Base-by-base conservation (phyloP, 2,329 filamentous ascomycete species). In the Pseudopithomyces maydicus region DNA sequence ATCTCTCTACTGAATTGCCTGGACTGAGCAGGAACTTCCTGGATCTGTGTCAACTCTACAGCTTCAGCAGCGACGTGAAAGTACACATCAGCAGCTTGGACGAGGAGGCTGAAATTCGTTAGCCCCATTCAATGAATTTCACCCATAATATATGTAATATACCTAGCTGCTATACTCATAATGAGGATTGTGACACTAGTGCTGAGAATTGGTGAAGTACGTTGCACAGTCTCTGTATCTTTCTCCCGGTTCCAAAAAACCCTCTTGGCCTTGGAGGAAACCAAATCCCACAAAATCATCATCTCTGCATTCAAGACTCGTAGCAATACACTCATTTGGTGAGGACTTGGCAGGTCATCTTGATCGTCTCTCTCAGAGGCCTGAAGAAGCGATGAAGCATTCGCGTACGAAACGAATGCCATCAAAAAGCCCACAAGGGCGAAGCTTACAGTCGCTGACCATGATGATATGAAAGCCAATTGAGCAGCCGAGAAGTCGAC, bases 21-120 rank as follows among this genome's bases (percentile, higher is more conserved):
- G 3, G 39, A 11, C 17, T n/a, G 15, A 33, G 46, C 17, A 15
- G 39, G 22, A 26, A 48, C n/a, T 3, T 48, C 19, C 11, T 47
- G 35, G 19, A 56, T 20, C 44, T 63, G 54, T 22, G 57, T 39
- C 4, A 61, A 22, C 20, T 52, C 29, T 6, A 58, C 43, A 12
- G 57, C 33, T 41, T 58, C 55, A 11, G 56, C 49, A 17, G 46
- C 49, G 22, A 65, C 50, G 39, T 65, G 62, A 22, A 65, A 55
- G 41, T 61, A 63, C 1, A 51, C 47, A 23, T 65, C 60, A 15
- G 57, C 62, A 19, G 41, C 51, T 50, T 65, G 62, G n/a, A 65
- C 49, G 12, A 61, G 51, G 11, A 63, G 17, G 56, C 57, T 65
- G 36, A 12, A 11, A 33, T 6, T 3, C 26, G 32, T 59, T 36